Conservation (phyloP, 805 yeast genomes). For the Pichia cabralensis region DNA sequence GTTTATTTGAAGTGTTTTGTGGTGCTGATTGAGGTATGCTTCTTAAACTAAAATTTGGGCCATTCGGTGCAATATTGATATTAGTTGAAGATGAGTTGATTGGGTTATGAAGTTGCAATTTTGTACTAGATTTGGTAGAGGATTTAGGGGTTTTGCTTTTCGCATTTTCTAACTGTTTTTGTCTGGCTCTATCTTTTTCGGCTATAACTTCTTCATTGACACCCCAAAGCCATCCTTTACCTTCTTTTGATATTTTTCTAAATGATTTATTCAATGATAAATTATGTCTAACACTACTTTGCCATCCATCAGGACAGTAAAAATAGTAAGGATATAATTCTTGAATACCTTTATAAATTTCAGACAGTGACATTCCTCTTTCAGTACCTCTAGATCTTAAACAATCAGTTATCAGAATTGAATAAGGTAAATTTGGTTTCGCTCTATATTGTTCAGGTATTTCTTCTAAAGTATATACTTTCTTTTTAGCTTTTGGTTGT, state of each 20-base stretch:
- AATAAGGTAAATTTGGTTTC: constrained; percentile 77
- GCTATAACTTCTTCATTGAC: constrained; percentile 76
- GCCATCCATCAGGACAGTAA: constrained; percentile 98
- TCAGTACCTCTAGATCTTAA: constrained; percentile 56
- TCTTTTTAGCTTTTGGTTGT: constrained; percentile 45
- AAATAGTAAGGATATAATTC: constrained; percentile 84
- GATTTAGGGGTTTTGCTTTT: constrained; percentile 15
- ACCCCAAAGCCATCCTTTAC: constrained; percentile 95
- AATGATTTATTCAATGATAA: constrained; percentile 80
- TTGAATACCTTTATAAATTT: constrained; percentile 78
- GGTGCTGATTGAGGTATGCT: constrained; percentile 14
- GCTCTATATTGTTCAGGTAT: constrained; percentile 80
- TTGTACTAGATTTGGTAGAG: neutral
- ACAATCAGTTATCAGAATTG: constrained; percentile 72
- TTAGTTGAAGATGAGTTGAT: neutral
- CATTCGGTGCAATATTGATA: neutral
- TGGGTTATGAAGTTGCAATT: constrained; percentile 1
- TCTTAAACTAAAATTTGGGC: neutral
- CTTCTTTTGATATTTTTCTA: constrained; percentile 69
- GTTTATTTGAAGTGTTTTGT: constrained; percentile 5
- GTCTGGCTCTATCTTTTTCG: constrained; percentile 64
- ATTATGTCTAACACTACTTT: constrained; percentile 85
- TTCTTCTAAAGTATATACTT: constrained; percentile 66
- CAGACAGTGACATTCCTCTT: constrained; percentile 72
- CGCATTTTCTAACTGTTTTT: constrained; percentile 56